These are phyloP conservation scores for Amylostereum chailletii DNA, from an alignment of 1,284 basidiomycete genomes.

Conservation along the genomic window DNA sequence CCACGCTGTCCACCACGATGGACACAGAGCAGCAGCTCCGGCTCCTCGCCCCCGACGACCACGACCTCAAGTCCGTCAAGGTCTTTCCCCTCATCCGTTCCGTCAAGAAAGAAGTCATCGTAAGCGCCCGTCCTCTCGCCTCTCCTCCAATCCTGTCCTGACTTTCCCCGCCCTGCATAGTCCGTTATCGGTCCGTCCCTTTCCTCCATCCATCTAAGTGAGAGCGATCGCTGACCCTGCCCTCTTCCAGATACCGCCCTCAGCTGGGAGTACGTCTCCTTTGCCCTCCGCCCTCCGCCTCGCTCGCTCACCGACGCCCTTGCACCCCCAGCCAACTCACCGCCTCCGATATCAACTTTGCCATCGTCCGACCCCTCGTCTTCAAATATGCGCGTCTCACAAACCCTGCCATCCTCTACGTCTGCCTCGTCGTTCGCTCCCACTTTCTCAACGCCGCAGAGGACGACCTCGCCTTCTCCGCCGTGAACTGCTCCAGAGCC, in stretches of 20 bases:
- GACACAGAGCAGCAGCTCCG: slow-evolving; percentile 21
- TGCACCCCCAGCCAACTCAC: slow-evolving; percentile 51
- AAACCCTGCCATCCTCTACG: slow-evolving; percentile 68
- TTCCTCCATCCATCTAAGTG: no score
- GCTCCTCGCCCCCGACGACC: slow-evolving; percentile 46
- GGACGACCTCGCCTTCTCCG: slow-evolving; percentile 66
- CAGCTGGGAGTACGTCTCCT: slow-evolving; percentile 59
- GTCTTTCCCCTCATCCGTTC: slow-evolving; percentile 72
- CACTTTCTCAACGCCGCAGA: slow-evolving; percentile 45
- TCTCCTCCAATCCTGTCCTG: slow-evolving; percentile 9
- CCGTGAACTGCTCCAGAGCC: slow-evolving; percentile 63
- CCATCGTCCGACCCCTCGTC: slow-evolving; percentile 73
- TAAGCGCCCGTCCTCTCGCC: slow-evolving; percentile 26
- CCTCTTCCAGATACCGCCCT: slow-evolving; percentile 55
- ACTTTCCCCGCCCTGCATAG: slow-evolving; percentile 1
- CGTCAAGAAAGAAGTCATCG: slow-evolving; percentile 59
- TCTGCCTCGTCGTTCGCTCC: slow-evolving; percentile 62
- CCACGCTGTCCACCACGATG: slow-evolving; percentile 7
- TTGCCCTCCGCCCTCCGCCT: not conserved
- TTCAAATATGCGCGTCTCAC: slow-evolving; percentile 68
- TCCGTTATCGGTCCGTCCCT: no score
- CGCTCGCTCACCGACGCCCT: slow-evolving; percentile 1
- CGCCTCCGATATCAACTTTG: slow-evolving; percentile 79
- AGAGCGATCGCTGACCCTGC: no score
- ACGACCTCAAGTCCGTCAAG: slow-evolving; percentile 49